Evolutionary conservation across 2,329 filamentous ascomycete species (phyloP).

Genomic region (Claviceps paspali): DNA sequence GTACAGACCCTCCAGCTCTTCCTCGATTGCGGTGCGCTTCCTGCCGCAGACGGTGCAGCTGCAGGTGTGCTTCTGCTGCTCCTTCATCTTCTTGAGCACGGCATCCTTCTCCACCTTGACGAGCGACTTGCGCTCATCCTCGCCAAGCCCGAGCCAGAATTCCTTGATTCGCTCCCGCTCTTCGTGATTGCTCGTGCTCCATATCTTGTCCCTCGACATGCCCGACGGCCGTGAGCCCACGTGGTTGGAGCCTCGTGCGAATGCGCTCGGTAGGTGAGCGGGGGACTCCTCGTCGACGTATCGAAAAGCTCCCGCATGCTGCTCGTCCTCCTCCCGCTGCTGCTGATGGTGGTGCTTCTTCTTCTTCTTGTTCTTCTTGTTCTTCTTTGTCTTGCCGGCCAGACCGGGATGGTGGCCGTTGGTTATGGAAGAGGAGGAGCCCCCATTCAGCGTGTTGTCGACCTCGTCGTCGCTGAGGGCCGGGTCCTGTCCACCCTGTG

Average conservation of each 20-base stretch:
- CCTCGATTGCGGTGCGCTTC: constrained; percentile 92
- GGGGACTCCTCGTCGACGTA: constrained; percentile 9
- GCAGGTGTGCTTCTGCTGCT: constrained; percentile 98
- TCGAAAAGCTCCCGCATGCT: constrained; percentile 12
- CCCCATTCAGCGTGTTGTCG: constrained; percentile 23
- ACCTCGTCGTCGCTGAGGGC: constrained; percentile 39
- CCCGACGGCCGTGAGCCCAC: constrained; percentile 19
- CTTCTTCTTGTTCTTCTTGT: constrained; percentile 44
- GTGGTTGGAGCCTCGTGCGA: constrained; percentile 11
- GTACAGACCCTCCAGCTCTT: constrained; percentile 92
- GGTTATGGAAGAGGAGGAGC: constrained; percentile 11
- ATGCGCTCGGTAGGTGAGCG: neutral
- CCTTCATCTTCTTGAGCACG: constrained; percentile 98
- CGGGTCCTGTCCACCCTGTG: constrained; percentile 30
- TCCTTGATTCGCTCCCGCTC: constrained; percentile 96
- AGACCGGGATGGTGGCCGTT: constrained; percentile 17
- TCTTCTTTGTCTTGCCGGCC: constrained; percentile 34
- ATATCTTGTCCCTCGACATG: constrained; percentile 72
- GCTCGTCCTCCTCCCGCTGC: constrained; percentile 17
- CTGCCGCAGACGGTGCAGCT: constrained; percentile 94
- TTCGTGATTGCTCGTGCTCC: constrained; percentile 89
- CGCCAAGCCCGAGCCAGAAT: constrained; percentile 89
- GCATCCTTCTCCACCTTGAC: constrained; percentile 99
- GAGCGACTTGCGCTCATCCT: constrained; percentile 85
- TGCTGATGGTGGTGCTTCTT: constrained; percentile 69